Evolutionary conservation across 148 eudicot genomes (phyloP).

Genomic region (Spergularia bocconei): DNA sequence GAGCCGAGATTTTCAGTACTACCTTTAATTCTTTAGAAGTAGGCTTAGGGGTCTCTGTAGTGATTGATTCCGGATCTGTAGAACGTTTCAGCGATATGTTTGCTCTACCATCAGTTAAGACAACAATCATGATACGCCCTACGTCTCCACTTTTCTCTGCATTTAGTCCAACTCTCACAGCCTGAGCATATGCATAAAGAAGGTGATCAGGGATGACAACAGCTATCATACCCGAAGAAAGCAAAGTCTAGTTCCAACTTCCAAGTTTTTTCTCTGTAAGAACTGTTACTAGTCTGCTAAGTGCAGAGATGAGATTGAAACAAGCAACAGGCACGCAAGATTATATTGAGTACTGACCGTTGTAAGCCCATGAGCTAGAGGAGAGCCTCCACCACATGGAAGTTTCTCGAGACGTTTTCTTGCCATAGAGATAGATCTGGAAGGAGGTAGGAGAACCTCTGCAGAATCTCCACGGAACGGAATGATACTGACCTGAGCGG

Average conservation of each 20-base stretch:
- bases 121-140: conserved; percentile 94
- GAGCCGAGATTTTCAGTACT: conserved; percentile 31
- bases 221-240: conserved; percentile 1
- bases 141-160: conserved; percentile 99
- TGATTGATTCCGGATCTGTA: conserved; percentile 69
- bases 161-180: conserved; percentile 91
- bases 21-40: conserved; percentile 83
- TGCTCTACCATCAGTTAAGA: conserved; percentile 94
- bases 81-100: conserved; percentile 94
- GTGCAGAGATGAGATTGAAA: conserved; percentile 5
- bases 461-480: conserved; percentile 97
- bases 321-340: neutral
- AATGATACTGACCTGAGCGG: conserved; percentile 71
- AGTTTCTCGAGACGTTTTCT: conserved; percentile 98
- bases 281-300: neutral
- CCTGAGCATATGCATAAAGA: conserved; percentile 38
- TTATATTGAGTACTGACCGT: conserved; percentile 49
- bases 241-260: neutral
- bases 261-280: neutral
- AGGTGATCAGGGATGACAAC: conserved; percentile 9
- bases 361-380: conserved; percentile 97
- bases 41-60: conserved; percentile 74
- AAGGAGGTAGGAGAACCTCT: conserved; percentile 94
- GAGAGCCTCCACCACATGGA: conserved; percentile 99
- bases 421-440: conserved; percentile 96